Evolutionary conservation across 305 asterid species (phyloP), one percentile per base, ranked within the genome.

Genomic region (Solanum hybrid): DNA sequence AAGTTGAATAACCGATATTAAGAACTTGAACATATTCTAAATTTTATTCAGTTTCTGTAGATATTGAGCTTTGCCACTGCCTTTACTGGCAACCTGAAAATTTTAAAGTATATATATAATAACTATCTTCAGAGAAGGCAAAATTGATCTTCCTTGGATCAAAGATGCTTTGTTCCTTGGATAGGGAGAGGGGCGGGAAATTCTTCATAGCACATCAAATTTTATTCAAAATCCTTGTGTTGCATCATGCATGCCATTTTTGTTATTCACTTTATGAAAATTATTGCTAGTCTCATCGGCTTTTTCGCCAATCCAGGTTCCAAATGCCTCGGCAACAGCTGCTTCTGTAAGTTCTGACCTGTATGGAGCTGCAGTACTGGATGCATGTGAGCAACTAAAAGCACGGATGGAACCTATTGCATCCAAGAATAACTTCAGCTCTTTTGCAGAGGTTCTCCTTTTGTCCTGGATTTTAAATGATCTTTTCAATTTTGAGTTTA

Each of bases 311-410:
- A 83, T 31, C 79, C 90, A 97, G 99, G 98, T 97, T 86, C 99
- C 99, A 22, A 97, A 97, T 94, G 95, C 99, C 51, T 96, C 99
- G 5, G 98, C 99, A 37, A 97, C 99, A 12, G 99, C 99, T 88
- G 99, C 99, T 93, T 97, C 99, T 92, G 99, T 99, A 87, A 97
- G 99, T 91, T 97, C 99, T 88, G 99, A 97, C 93, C 89, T 95
- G 87, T 97, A 97, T 91, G 99, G 99, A 79, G 98, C 99, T 10
- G 99, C 99, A 89, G 99, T 97, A 91, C 91, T 97, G 88, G 98
- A 96, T 92, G 99, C 99, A 27, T 96, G 99, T 89, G 96, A 96
- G 90, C 98, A 97, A 93, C 94, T 97, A 91, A 97, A 96, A 93
- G 96, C 97, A 89, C 94, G 99, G 84, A 96, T 97, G 97, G 95